Evolutionary conservation across 2,329 filamentous ascomycete species (phyloP), one percentile per base, ranked within the genome.

Genomic region (Trichoderma sp.): DNA sequence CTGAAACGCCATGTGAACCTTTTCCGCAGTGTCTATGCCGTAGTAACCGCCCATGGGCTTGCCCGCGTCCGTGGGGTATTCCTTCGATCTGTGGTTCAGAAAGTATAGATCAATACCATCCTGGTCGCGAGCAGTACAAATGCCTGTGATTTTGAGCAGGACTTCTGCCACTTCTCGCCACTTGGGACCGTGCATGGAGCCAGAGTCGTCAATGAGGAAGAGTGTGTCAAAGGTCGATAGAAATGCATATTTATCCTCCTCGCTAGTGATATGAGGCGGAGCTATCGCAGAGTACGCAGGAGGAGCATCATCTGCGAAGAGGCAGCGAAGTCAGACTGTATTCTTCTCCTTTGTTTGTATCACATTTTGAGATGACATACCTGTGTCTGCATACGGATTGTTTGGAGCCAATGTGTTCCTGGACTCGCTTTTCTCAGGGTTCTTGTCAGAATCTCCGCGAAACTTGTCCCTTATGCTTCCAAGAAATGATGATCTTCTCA

Each of bases 51-150:
- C 81, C 0, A 81, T 79, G 1, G 82, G 79, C 64, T 83, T 79
- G 24, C 77, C 78, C 11, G 76, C 70, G 1, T 43, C 40, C 14
- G 6, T 43, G 1, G 71, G 74, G n/a, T 84, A 82, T 0, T 71
- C 69, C 31, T 80, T 75, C 71, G 81, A 83, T 43, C 78, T 76
- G 76, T 91, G 86, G 81, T 98, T 97, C 47, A 98, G 84, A 79
- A 98, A 98, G 85, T 92, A 94, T 72, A 98, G 83, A 77, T 98
- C 95, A 73, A 98, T 89, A 27, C 95, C 95, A 78, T 97, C 92
- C 0, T 83, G 81, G 77, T 98, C 95, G 78, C 92, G 89, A 4
- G 83, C 78, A 0, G 92, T 92, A 81, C 94, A 96, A 75, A 97
- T 91, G 0, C 93, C 93, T 0, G 93, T 87, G 75, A 98, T 94